These are phyloP conservation scores for Luvunga scandens DNA, from an alignment of 345 rosid species.

Conservation along the genomic window DNA sequence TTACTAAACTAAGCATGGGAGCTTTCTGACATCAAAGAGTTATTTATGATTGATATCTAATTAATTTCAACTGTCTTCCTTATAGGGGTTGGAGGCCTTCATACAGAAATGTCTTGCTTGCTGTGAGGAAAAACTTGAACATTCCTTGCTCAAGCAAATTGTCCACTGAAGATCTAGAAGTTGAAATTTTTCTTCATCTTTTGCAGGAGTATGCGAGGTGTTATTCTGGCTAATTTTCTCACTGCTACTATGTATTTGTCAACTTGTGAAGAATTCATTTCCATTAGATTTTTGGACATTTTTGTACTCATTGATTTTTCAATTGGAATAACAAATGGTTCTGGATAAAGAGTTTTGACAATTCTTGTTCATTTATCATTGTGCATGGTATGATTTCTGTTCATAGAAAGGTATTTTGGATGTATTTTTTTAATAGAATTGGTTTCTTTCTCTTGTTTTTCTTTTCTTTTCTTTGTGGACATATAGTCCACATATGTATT, in stretches of 20 bases:
- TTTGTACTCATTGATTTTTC: background rate
- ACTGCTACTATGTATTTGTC: background rate
- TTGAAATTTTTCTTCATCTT: slow-evolving; percentile 81
- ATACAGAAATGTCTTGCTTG: slow-evolving; percentile 72
- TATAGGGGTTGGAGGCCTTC: slow-evolving; percentile 91
- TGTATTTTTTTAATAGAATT: no score
- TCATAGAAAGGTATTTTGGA: background rate
- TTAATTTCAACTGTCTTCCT: slow-evolving; percentile 10
- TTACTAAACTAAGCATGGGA: background rate
- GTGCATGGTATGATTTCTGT: background rate
- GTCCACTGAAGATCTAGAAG: slow-evolving; percentile 79
- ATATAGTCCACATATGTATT: background rate
- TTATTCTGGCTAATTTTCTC: background rate
- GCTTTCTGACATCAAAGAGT: background rate
- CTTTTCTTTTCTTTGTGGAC: background rate
- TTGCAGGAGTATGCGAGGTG: slow-evolving; percentile 67
- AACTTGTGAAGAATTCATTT: slow-evolving; percentile 1
- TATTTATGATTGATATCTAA: slow-evolving; percentile 6
- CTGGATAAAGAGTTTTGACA: background rate
- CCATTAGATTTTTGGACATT: background rate
- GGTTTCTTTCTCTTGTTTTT: background rate
- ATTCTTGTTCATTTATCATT: background rate
- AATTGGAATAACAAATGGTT: background rate
- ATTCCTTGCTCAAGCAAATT: slow-evolving; percentile 82
- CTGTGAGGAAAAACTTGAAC: slow-evolving; percentile 59